phyloP scores from a whole-genome alignment of 129 eudicot species.

The Calendula officinalis region DNA sequence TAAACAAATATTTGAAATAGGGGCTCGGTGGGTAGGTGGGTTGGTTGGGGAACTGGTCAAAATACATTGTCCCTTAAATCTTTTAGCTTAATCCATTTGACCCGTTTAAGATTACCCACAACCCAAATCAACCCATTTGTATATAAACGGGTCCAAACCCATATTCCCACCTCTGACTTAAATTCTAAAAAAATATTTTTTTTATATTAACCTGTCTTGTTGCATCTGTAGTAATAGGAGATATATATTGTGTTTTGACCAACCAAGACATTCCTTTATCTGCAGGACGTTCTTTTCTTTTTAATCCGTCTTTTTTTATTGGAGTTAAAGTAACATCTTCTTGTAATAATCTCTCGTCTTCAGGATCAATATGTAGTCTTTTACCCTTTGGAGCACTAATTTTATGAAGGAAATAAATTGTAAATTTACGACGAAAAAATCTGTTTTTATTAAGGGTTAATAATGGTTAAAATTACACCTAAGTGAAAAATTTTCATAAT shows the following conservation, averaged over 20 bases:
- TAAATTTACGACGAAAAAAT: no score
- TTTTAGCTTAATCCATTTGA: conserved; percentile 7
- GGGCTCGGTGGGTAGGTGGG: no score
- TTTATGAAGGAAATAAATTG: no score
- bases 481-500: no score
- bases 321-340: conserved; percentile 82
- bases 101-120: no score
- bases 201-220: conserved; percentile 63
- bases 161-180: no score
- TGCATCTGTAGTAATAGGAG: conserved; percentile 83
- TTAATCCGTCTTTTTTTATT: conserved; percentile 73
- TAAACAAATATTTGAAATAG: background rate
- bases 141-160: conserved; percentile 4
- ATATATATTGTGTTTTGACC: conserved; percentile 91
- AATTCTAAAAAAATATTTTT: background rate
- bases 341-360: conserved; percentile 75
- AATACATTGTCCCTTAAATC: no score
- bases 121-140: conserved; percentile 8
- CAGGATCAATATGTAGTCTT: conserved; percentile 56
- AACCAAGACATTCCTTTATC: conserved; percentile 97
- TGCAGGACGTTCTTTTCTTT: conserved; percentile 80
- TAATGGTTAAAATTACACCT: no score
- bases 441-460: no score
- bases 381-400: conserved; percentile 71
- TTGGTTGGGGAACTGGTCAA: no score